Evolutionary conservation across 179 eudicot species (phyloP).

Genomic region (Beta corolliflora): DNA sequence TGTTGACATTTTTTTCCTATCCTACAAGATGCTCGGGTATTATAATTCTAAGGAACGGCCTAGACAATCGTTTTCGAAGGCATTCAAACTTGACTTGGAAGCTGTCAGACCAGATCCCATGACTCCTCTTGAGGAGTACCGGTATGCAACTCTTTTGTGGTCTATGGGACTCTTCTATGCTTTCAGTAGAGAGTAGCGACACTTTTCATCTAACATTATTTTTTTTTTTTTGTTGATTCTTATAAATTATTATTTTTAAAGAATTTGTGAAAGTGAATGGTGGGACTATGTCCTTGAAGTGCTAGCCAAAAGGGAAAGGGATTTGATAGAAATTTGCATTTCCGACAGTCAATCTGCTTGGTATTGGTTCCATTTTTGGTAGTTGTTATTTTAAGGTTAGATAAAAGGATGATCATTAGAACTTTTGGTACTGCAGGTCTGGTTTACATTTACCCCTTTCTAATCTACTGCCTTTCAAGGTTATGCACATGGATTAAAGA

Average conservation of each 20-base stretch:
- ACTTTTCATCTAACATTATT: not conserved
- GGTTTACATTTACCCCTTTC: not conserved
- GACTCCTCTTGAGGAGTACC: slow-evolving; percentile 82
- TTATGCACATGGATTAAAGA: not conserved
- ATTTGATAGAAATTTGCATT: not conserved
- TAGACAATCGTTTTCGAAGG: slow-evolving; percentile 74
- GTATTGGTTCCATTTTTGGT: not conserved
- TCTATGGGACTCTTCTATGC: not conserved
- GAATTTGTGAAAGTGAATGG: not conserved
- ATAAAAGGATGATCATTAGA: not conserved
- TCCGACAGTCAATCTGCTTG: not conserved
- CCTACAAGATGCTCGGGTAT: slow-evolving; percentile 71
- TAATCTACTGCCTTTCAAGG: not conserved
- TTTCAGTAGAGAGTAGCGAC: too few relatives aligned
- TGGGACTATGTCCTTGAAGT: not conserved
- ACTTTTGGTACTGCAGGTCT: not conserved
- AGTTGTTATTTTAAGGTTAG: not conserved
- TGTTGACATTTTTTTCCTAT: slow-evolving; percentile 23
- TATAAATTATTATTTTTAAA: not conserved
- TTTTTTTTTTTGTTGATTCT: not conserved
- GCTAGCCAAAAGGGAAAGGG: not conserved
- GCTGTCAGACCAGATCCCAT: slow-evolving; percentile 88
- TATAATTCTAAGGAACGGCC: slow-evolving; percentile 80
- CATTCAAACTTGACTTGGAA: slow-evolving; percentile 77
- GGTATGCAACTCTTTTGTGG: slow-evolving; percentile 42